Conservation (phyloP, 371 early-diverging fungal species). For the Mucor ambiguus region DNA sequence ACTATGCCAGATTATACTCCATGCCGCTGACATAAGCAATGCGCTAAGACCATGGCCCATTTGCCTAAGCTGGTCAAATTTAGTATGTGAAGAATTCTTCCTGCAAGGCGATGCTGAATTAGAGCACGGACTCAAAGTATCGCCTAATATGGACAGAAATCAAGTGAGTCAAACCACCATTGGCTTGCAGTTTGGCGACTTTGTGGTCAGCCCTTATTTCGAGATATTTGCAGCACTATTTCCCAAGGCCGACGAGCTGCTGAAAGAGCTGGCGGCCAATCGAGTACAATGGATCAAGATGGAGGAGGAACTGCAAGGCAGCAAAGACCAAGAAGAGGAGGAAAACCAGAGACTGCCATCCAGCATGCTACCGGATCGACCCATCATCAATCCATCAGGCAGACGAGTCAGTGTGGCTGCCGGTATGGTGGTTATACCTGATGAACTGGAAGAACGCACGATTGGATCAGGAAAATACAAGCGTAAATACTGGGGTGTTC, state of each 20-base stretch:
- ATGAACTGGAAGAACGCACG: constrained; percentile 49
- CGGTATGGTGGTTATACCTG: constrained; percentile 56
- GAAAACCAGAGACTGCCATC: constrained; percentile 32
- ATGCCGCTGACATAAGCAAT: constrained; percentile 90
- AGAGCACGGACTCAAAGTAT: constrained; percentile 69
- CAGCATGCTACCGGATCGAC: constrained; percentile 39
- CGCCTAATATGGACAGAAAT: constrained; percentile 87
- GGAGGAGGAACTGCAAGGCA: constrained; percentile 27
- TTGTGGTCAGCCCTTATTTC: constrained; percentile 86
- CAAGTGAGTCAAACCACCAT: constrained; percentile 75
- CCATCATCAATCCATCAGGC: constrained; percentile 47
- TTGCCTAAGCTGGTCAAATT: constrained; percentile 84
- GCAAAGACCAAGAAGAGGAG: constrained; percentile 1
- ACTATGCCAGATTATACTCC: constrained; percentile 73
- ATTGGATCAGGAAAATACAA: constrained; percentile 38
- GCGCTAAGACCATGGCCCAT: constrained; percentile 83
- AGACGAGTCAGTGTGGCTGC: constrained; percentile 62
- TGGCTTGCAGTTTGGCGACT: constrained; percentile 82
- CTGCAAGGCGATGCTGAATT: constrained; percentile 86
- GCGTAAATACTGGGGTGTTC: constrained; percentile 43
- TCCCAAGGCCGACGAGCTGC: constrained; percentile 56
- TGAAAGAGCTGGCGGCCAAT: constrained; percentile 38
- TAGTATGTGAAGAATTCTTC: constrained; percentile 86
- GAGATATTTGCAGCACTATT: constrained; percentile 76
- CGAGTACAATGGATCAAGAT: constrained; percentile 42